Evolutionary conservation across 495 filamentous ascomycete species (phyloP).

Genomic region (Talaromyces ruber): DNA sequence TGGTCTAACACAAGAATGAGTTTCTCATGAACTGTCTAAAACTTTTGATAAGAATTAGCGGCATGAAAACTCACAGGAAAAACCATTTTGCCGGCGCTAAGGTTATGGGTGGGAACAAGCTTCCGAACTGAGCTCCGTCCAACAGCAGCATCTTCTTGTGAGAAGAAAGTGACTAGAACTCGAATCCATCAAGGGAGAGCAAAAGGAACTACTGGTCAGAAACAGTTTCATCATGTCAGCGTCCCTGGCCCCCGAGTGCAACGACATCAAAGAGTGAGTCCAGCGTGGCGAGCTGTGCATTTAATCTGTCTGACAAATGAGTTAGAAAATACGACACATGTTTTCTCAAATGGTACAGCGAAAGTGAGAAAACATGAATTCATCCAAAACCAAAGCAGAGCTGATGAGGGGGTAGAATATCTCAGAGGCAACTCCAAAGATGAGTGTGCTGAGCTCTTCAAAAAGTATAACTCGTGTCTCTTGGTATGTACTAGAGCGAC

Average conservation of each 20-base stretch:
- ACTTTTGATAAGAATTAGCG: neutral
- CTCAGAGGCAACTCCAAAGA: slow-evolving; percentile 72
- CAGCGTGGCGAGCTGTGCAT: neutral
- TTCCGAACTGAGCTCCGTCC: neutral
- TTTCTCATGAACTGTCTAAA: neutral
- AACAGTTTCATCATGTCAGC: slow-evolving; percentile 39
- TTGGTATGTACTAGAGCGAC: slow-evolving; percentile 44
- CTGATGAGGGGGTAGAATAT: slow-evolving; percentile 54
- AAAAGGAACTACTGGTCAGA: neutral
- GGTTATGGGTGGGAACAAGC: neutral
- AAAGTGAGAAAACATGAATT: slow-evolving; percentile 48
- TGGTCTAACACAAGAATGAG: neutral
- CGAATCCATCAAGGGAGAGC: neutral
- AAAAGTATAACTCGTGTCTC: slow-evolving; percentile 74
- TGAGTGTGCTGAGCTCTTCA: slow-evolving; percentile 78
- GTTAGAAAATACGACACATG: slow-evolving; percentile 79
- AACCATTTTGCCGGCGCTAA: neutral
- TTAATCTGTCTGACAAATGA: neutral
- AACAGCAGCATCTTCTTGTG: neutral
- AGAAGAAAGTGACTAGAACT: neutral
- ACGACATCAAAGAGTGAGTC: slow-evolving; percentile 75
- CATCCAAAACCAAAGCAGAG: neutral
- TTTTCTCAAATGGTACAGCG: slow-evolving; percentile 94
- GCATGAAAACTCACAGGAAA: neutral
- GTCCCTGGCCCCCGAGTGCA: slow-evolving; percentile 63